These are phyloP conservation scores for Lipomyces mesembrius DNA, from an alignment of 805 yeast genomes.

Conservation along the genomic window DNA sequence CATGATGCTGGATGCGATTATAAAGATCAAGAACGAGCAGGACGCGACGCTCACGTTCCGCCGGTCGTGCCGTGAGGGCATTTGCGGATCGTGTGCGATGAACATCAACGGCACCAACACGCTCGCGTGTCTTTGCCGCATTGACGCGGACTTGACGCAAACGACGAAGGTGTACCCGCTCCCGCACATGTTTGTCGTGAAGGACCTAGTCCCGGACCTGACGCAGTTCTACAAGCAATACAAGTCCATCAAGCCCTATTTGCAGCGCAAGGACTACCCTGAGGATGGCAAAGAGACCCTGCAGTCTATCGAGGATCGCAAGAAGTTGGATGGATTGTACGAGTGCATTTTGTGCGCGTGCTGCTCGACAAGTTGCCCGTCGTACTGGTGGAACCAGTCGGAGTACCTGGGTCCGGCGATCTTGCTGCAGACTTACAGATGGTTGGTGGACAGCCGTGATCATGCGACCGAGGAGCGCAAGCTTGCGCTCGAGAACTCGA, in stretches of 20 bases:
- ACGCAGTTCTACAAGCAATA: slow-evolving; percentile 98
- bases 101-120: slow-evolving; percentile 98
- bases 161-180: slow-evolving; percentile 90
- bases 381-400: slow-evolving; percentile 99
- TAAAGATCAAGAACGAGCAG: slow-evolving; percentile 95
- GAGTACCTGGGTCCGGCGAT: slow-evolving; percentile 99
- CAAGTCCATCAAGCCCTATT: slow-evolving; percentile 95
- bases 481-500: slow-evolving; percentile 90
- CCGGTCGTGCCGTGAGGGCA: slow-evolving; percentile 99
- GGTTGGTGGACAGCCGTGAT: slow-evolving; percentile 98
- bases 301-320: slow-evolving; percentile 90
- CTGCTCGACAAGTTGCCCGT: slow-evolving; percentile 98
- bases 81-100: slow-evolving; percentile 99
- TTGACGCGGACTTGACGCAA: slow-evolving; percentile 76
- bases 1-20: slow-evolving; percentile 92
- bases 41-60: slow-evolving; percentile 95
- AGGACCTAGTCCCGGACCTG: slow-evolving; percentile 96
- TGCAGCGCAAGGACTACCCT: slow-evolving; percentile 81
- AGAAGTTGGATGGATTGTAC: slow-evolving; percentile 93
- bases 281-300: slow-evolving; percentile 91
- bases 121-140: slow-evolving; percentile 92
- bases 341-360: slow-evolving; percentile 99
- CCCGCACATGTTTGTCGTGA: slow-evolving; percentile 97
- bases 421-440: slow-evolving; percentile 97
- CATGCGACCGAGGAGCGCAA: slow-evolving; percentile 81